Evolutionary conservation across 2,329 filamentous ascomycete genomes (phyloP).

Genomic region (Sclerotinia trifoliorum): DNA sequence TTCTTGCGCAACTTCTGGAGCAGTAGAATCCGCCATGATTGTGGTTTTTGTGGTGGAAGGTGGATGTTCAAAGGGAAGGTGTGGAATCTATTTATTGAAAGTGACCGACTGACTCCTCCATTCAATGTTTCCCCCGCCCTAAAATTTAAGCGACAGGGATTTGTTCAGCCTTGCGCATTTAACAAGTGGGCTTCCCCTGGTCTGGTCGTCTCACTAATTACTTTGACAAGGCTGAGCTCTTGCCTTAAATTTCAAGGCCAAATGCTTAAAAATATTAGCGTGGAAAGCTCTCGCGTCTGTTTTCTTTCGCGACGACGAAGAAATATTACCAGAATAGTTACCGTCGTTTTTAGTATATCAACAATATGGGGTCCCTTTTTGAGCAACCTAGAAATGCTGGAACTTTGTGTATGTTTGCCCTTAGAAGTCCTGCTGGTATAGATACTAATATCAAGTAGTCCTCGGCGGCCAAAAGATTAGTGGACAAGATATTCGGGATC

Average conservation of each 20-base stretch:
- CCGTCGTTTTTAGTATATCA: slow-evolving; percentile 42
- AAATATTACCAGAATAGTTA: slow-evolving; percentile 11
- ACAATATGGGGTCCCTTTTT: slow-evolving; percentile 86
- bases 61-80: neutral
- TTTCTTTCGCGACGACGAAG: slow-evolving; percentile 23
- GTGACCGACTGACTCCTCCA: neutral
- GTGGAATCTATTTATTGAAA: neutral
- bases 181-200: neutral
- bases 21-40: slow-evolving; percentile 28
- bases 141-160: slow-evolving; percentile 21
- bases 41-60: neutral
- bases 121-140: slow-evolving; percentile 16
- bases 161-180: slow-evolving; percentile 13
- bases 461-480: slow-evolving; percentile 97
- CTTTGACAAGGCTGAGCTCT: slow-evolving; percentile 8
- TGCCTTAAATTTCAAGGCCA: slow-evolving; percentile 23
- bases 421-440: neutral
- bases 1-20: slow-evolving; percentile 28
- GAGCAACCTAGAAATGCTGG: slow-evolving; percentile 89
- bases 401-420: slow-evolving; percentile 69
- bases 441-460: slow-evolving; percentile 52
- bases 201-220: neutral
- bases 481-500: slow-evolving; percentile 92
- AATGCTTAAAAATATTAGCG: slow-evolving; percentile 24
- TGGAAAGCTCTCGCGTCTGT: slow-evolving; percentile 24